These are phyloP conservation scores for Hypomyces rosellus DNA, from an alignment of 2,329 filamentous ascomycete genomes.

Conservation along the genomic window DNA sequence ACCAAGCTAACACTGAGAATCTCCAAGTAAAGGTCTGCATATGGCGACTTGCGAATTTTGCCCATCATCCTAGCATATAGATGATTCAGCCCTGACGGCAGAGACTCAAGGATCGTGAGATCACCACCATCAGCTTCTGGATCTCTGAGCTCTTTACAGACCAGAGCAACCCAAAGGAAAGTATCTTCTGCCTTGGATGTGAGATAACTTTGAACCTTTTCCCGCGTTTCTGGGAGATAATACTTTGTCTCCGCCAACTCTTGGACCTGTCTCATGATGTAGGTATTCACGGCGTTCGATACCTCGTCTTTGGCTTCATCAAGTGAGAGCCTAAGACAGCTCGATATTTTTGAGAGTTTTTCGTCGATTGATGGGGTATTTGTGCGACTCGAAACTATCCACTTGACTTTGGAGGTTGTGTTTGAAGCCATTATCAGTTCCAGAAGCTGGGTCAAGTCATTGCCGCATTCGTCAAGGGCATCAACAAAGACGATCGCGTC, in stretches of 20 bases:
- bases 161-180: not conserved
- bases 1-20: slow-evolving; percentile 26
- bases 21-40: slow-evolving; percentile 24
- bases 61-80: slow-evolving; percentile 34
- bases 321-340: not conserved
- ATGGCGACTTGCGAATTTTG: slow-evolving; percentile 21
- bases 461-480: not conserved
- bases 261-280: not conserved
- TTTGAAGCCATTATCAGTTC: not conserved
- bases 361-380: not conserved
- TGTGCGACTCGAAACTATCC: not conserved
- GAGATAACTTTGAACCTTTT: not conserved
- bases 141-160: not conserved
- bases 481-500: not conserved
- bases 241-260: not conserved
- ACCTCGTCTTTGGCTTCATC: not conserved
- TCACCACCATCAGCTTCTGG: not conserved
- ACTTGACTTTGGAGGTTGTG: not conserved
- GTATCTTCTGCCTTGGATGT: not conserved
- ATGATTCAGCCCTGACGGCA: slow-evolving; percentile 25
- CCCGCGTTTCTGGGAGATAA: not conserved
- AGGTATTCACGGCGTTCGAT: not conserved
- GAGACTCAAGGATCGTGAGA: not conserved
- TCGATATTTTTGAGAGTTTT: not conserved
- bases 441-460: not conserved